A percentile compares a stretch with the other conserved stretches of the same genome.
These are phyloP conservation scores for Metschnikowia anglica DNA, from an alignment of 805 yeast species.

Conservation along the genomic window DNA sequence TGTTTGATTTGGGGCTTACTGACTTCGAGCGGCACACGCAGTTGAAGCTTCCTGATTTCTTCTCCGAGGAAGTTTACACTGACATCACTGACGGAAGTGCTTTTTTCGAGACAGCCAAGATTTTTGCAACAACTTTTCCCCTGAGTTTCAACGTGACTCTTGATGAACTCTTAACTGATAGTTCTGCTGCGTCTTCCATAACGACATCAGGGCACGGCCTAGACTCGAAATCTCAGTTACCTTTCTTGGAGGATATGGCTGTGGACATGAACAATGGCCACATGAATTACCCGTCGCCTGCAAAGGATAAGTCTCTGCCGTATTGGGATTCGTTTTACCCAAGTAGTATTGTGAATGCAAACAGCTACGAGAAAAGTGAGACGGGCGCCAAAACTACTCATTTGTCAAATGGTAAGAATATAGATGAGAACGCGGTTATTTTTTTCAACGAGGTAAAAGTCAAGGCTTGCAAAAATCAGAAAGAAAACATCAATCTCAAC, in stretches of 20 bases:
- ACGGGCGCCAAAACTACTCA: constrained; percentile 16
- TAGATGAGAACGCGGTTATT: constrained; percentile 24
- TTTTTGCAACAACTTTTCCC: constrained; percentile 31
- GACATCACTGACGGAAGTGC: constrained; percentile 18
- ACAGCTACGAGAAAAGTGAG: constrained; percentile 6
- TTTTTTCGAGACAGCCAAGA: constrained; percentile 21
- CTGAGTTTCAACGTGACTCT: constrained; percentile 32
- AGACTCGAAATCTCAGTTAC: constrained; percentile 25
- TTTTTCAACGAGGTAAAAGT: constrained; percentile 28
- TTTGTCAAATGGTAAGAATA: constrained; percentile 8
- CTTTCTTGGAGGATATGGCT: constrained; percentile 39
- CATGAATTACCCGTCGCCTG: background rate
- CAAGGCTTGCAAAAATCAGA: constrained; percentile 34
- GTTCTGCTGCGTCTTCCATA: background rate
- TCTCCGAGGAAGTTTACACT: constrained; percentile 10
- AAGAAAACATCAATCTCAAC: constrained; percentile 44
- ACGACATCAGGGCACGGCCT: background rate
- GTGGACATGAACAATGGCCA: constrained; percentile 17
- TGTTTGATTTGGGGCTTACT: constrained; percentile 37
- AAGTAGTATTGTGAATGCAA: constrained; percentile 14
- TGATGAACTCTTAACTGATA: constrained; percentile 34
- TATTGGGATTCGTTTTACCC: constrained; percentile 39
- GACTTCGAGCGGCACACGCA: constrained; percentile 16
- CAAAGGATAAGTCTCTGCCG: constrained; percentile 11
- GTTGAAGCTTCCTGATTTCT: constrained; percentile 15